Percentiles rank a stretch among this genome's conserved stretches.
Evolutionary conservation across 2,329 filamentous ascomycete genomes (phyloP).

Genomic region (Dendryphion nanum): DNA sequence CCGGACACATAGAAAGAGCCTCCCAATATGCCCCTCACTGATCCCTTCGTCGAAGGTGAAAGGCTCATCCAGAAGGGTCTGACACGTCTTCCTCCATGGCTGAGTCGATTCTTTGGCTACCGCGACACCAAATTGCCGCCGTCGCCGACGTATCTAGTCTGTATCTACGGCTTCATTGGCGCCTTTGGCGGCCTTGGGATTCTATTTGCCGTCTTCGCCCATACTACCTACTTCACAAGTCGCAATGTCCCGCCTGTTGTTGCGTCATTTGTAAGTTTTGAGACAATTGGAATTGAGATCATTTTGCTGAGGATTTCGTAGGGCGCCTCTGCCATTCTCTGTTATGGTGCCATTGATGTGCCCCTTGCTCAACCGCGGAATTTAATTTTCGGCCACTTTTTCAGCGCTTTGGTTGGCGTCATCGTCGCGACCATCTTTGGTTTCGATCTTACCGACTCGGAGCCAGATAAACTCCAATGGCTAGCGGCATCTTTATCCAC

Average conservation of each 20-base stretch:
- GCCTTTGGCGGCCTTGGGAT: conserved; percentile 43
- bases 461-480: conserved; percentile 38
- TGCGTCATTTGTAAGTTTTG: conserved; percentile 37
- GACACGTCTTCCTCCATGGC: conserved; percentile 56
- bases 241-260: conserved; percentile 44
- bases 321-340: conserved; percentile 47
- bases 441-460: conserved; percentile 30
- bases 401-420: conserved; percentile 46
- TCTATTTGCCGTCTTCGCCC: conserved; percentile 41
- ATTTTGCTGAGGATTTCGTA: conserved; percentile 19
- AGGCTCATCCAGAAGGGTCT: conserved; percentile 25
- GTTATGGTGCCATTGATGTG: conserved; percentile 46
- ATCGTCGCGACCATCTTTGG: conserved; percentile 45
- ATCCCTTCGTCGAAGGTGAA: neutral
- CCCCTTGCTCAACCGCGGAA: conserved; percentile 48
- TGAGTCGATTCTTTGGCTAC: conserved; percentile 65
- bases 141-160: conserved; percentile 32
- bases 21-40: too few species aligned
- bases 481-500: conserved; percentile 44
- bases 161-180: conserved; percentile 44
- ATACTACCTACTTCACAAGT: conserved; percentile 38
- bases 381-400: conserved; percentile 45
- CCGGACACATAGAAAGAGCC: too few species aligned
- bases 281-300: conserved; percentile 2
- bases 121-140: conserved; percentile 29